Evolutionary conservation across 352 stramenopile species (phyloP).

Genomic region (Phytophthora sp.): DNA sequence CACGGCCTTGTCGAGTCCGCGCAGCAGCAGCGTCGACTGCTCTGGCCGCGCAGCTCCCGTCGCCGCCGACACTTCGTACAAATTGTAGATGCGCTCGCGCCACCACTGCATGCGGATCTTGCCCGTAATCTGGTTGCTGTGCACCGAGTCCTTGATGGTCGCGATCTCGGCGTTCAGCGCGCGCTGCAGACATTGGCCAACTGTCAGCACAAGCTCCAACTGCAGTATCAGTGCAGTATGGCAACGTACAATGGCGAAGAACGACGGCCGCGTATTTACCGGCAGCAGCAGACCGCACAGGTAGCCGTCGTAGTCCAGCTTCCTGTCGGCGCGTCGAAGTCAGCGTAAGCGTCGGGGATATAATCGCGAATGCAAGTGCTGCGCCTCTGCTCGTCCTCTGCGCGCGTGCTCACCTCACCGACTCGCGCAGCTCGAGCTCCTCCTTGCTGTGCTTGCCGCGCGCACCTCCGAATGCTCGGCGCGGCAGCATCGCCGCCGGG

Average conservation of each 20-base stretch:
- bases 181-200: constrained; percentile 45
- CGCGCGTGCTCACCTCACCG: constrained; percentile 42
- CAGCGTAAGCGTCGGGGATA: background rate
- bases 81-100: constrained; percentile 80
- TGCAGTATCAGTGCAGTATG: background rate
- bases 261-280: constrained; percentile 60
- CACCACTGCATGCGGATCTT: constrained; percentile 95
- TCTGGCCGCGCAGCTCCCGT: constrained; percentile 36
- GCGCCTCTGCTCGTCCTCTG: too few species aligned
- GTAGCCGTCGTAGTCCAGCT: constrained; percentile 88
- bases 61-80: constrained; percentile 50
- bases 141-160: constrained; percentile 88
- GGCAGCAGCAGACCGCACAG: constrained; percentile 77
- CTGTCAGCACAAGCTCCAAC: background rate
- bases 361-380: too few species aligned
- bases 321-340: constrained; percentile 39
- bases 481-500: constrained; percentile 8
- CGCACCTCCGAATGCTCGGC: constrained; percentile 7
- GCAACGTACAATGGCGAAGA: constrained; percentile 79
- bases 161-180: constrained; percentile 92
- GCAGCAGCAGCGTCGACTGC: constrained; percentile 68
- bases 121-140: constrained; percentile 84
- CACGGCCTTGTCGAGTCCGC: constrained; percentile 70
- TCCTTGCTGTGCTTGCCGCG: constrained; percentile 32
- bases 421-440: constrained; percentile 42